Base-by-base conservation (phyloP, 192 early-diverging fungal species). In the Powellomyces hirtus region DNA sequence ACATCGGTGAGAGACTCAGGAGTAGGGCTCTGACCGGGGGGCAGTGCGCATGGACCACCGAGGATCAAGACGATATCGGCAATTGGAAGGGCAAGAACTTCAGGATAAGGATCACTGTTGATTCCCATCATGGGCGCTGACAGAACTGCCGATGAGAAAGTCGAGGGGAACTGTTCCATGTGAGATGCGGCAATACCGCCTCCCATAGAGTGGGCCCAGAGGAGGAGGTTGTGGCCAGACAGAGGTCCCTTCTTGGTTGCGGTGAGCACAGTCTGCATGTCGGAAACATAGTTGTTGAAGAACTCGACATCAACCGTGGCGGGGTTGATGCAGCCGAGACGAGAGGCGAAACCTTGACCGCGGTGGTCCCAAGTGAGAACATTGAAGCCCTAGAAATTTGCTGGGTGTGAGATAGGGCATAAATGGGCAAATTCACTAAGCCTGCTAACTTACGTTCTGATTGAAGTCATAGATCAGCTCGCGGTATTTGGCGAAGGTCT, bases 381-480 rank as follows among this genome's bases (percentile, higher is more conserved):
- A 22, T 62, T 62, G 60, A 62, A 62, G 20, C 60, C 60, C 33
- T 62, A n/a, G n/a, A n/a, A n/a, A n/a, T n/a, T n/a, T n/a, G n/a
- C n/a, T n/a, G n/a, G n/a, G n/a, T n/a, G n/a, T n/a, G n/a, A n/a
- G n/a, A n/a, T n/a, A n/a, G n/a, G n/a, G n/a, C n/a, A n/a, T n/a
- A n/a, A n/a, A n/a, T n/a, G n/a, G n/a, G n/a, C n/a, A n/a, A n/a
- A n/a, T n/a, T n/a, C n/a, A n/a, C n/a, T n/a, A 42, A 42, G n/a
- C 40, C 10, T 42, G 11, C n/a, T n/a, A 10, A 56, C 53, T 56
- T 30, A 56, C 53, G 30, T 56, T 56, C 53, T 56, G 53, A 26
- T 56, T 56, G 30, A 56, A 26, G 26, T 56, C 53, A 1, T 56
- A 56, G 1, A 56, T 56, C 18, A 56, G 20, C 11, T 62, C 60